These are phyloP conservation scores for Cladosporium sp. DNA, from an alignment of 2,329 filamentous ascomycete species.

Conservation along the genomic window DNA sequence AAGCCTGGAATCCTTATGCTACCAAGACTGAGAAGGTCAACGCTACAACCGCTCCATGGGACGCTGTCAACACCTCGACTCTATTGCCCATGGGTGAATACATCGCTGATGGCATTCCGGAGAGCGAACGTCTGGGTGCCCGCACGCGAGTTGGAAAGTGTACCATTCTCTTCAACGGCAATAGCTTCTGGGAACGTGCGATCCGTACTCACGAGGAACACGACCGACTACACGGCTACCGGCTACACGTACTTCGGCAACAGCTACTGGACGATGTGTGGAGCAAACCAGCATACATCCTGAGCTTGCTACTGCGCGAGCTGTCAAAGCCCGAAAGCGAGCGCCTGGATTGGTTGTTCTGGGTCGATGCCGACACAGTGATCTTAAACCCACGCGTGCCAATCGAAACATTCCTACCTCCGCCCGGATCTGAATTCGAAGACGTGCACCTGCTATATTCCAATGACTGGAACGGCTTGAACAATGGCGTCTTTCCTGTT, in stretches of 20 bases:
- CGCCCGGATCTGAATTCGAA: slow-evolving; percentile 29
- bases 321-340: slow-evolving; percentile 36
- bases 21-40: slow-evolving; percentile 6
- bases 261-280: slow-evolving; percentile 41
- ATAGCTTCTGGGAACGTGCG: slow-evolving; percentile 38
- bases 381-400: slow-evolving; percentile 42
- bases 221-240: slow-evolving; percentile 39
- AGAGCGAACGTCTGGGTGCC: slow-evolving; percentile 27
- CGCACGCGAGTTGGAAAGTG: slow-evolving; percentile 35
- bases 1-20: slow-evolving; percentile 27
- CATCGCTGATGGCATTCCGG: slow-evolving; percentile 23
- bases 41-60: not conserved
- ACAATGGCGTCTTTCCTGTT: slow-evolving; percentile 42
- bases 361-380: slow-evolving; percentile 43
- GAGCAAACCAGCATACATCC: slow-evolving; percentile 44
- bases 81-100: slow-evolving; percentile 18
- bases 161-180: slow-evolving; percentile 37
- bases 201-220: slow-evolving; percentile 40
- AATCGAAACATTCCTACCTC: slow-evolving; percentile 38
- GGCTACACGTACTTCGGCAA: slow-evolving; percentile 39
- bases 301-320: slow-evolving; percentile 37
- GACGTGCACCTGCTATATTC: slow-evolving; percentile 36
- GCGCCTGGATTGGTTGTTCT: slow-evolving; percentile 41
- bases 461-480: slow-evolving; percentile 40
- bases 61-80: slow-evolving; percentile 1